Base-by-base conservation (phyloP, 176 grass and related monocot genomes). In the Avena sativa region DNA sequence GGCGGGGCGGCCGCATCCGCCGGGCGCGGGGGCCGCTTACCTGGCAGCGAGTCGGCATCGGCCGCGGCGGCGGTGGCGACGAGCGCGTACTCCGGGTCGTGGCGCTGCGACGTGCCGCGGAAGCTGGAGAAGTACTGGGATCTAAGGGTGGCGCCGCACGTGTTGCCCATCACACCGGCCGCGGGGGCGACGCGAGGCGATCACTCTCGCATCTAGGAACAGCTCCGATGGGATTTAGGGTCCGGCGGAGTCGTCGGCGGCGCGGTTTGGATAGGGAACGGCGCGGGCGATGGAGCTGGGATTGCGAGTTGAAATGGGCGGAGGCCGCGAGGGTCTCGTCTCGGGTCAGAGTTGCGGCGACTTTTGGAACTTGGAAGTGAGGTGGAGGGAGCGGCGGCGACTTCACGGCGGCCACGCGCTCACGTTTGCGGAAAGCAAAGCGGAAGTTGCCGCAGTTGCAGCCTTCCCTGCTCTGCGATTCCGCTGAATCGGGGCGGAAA, bases 121-220 rank as follows among this genome's bases (percentile, higher is more conserved):
- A 91, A 91, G 85, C 89, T 91, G 85, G 85, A 15, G 73, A 89
- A 87, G 81, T 91, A 91, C 89, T 91, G 84, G 85, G 89, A 91
- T 88, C 89, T 91, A 28, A 91, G 81, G 76, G 89, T 88, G 89
- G 74, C 81, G 76, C 89, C 89, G 85, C 89, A 91, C 81, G 81
- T 91, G 89, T 91, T 91, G 59, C 89, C 89, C 89, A 91, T 91
- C 85, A 80, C 73, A 66, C 63, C 63, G 26, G 67, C 46, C 62
- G 81, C 79, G 51, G 50, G 85, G 89, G 25, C 58, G 51, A 53
- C 51, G 51, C 51, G 15, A 55, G 52, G 52, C 52, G 69, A 20
- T 21, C 74, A 16, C 76, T 91, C 81, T 43, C 81, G 69, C 85
- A 81, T 91, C 76, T 67, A 76, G 46, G 72, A 15, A 5, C 2